These are phyloP conservation scores for Guadua angustifolia DNA, from an alignment of 176 grass and related monocot genomes.

Conservation along the genomic window DNA sequence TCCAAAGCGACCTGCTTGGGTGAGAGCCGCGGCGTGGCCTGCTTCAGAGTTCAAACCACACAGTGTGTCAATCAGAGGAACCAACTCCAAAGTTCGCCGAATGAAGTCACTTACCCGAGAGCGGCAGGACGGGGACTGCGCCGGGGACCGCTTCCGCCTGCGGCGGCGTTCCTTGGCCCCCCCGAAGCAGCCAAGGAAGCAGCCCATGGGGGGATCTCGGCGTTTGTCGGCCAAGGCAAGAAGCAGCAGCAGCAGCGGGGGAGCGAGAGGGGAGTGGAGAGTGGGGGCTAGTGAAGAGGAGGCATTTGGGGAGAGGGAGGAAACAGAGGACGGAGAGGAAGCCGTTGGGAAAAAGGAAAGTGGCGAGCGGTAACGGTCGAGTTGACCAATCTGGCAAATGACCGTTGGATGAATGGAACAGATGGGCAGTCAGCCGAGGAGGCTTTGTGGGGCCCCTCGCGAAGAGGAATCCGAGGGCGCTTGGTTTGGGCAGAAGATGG, in stretches of 20 bases:
- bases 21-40: slow-evolving; percentile 44
- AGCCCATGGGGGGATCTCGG: slow-evolving; percentile 65
- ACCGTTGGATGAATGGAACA: slow-evolving; percentile 54
- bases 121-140: slow-evolving; percentile 52
- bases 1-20: slow-evolving; percentile 49
- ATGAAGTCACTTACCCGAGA: slow-evolving; percentile 42
- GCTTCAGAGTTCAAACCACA: not conserved
- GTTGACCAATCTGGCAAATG: slow-evolving; percentile 56
- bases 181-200: slow-evolving; percentile 98
- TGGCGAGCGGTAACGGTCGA: slow-evolving; percentile 50
- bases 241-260: not conserved
- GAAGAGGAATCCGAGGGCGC: slow-evolving; percentile 31
- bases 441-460: not conserved
- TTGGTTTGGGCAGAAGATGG: not conserved
- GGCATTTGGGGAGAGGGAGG: slow-evolving; percentile 36
- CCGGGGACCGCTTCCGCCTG: slow-evolving; percentile 61
- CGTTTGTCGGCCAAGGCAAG: slow-evolving; percentile 13
- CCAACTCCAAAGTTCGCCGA: not conserved
- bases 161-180: slow-evolving; percentile 61
- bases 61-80: not conserved
- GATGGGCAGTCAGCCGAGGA: not conserved
- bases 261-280: not conserved
- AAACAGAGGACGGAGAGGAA: slow-evolving; percentile 9
- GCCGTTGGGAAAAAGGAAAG: slow-evolving; percentile 36
- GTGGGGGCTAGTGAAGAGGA: slow-evolving; percentile 40